These are phyloP conservation scores for Solanum hybrid DNA, from an alignment of 305 asterid genomes.

Conservation along the genomic window DNA sequence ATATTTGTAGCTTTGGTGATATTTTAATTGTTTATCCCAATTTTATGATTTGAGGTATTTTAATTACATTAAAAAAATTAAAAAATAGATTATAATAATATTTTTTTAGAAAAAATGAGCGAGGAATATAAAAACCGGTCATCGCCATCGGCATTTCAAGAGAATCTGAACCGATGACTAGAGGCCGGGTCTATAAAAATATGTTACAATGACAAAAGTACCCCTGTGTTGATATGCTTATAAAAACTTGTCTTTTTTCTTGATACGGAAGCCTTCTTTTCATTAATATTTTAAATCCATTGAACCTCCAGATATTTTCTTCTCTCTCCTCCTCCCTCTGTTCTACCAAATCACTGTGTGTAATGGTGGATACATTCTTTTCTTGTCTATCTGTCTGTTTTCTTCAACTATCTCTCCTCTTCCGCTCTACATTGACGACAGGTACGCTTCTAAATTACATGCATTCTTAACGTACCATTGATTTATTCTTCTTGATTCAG, in stretches of 20 bases:
- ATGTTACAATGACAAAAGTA: background rate
- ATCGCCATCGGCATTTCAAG: background rate
- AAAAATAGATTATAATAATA: no score
- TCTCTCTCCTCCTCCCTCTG: slow-evolving; percentile 15
- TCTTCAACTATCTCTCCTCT: background rate
- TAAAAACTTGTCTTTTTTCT: background rate
- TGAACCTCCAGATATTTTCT: slow-evolving; percentile 13
- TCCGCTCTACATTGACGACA: background rate
- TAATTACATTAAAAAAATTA: no score
- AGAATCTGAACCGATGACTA: no score
- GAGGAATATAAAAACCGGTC: no score
- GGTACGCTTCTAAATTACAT: background rate
- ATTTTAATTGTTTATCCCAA: no score
- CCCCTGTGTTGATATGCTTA: background rate
- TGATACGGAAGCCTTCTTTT: background rate
- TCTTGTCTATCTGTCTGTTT: background rate
- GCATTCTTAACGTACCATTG: background rate
- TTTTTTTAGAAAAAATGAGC: no score
- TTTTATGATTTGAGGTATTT: no score
- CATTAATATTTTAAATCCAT: background rate
- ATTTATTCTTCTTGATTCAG: background rate
- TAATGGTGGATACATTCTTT: background rate
- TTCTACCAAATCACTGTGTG: background rate
- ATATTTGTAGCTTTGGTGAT: no score
- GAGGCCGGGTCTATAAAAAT: no score